Evolutionary conservation across 2,329 filamentous ascomycete species (phyloP), one percentile per base, ranked within the genome.

Genomic region (Diaporthe sp.): DNA sequence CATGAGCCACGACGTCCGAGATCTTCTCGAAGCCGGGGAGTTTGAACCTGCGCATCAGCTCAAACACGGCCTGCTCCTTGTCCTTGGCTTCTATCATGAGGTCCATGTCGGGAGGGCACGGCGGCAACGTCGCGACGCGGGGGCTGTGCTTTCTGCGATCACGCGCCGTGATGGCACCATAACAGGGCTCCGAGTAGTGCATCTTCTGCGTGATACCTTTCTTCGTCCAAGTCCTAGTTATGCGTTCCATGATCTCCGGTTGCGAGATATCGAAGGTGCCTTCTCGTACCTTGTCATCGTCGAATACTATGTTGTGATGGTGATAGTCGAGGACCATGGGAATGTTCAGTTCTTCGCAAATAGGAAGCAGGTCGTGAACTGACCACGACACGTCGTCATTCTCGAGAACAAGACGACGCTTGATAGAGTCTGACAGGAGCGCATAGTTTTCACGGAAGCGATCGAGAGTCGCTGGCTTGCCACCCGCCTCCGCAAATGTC

Each of bases 1-100:
- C 91, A 81, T 96, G 90, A 0, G 96, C 95, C 3, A 96, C 87
- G 2, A 98, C 87, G 73, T 97, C 92, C 79, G 93, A 94, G 81
- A 97, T 92, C 0, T 85, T 89, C 28, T 97, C 88, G 85, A 92
- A 94, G 0, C 95, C 95, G 0, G 95, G 94, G 0, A 98, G 87
- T 80, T 93, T 95, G 83, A 95, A 98, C 0, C 89, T 95, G 31
- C 94, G 90, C 95, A 98, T 98, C 25, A 98, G 88, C 78, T 98
- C 95, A 80, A 98, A 98, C 0, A 98, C 95, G 0, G 96, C 95
- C 83, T 98, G 96, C 82, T 98, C 96, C 84, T 98, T 98, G 82
- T 98, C 96, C 83, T 98, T 98, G 65, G 96, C 96, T 85, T 98
- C 96, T 76, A 98, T 98, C 96, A 98, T 98, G n/a, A 98, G 87